These are phyloP conservation scores for Acidomyces sp. DNA, from an alignment of 495 filamentous ascomycete genomes.

Conservation along the genomic window DNA sequence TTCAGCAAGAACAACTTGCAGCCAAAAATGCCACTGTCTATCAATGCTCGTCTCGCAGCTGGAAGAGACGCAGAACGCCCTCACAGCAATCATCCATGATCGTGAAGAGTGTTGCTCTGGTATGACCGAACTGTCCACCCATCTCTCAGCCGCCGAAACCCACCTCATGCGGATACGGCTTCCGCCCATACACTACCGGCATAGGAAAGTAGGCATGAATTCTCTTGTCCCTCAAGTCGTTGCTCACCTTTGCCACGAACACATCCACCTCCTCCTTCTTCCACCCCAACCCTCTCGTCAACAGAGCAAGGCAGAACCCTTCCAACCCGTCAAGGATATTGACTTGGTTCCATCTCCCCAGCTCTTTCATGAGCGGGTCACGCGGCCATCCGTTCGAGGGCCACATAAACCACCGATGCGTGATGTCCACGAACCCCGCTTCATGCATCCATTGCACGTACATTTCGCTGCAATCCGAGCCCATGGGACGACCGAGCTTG, in stretches of 20 bases:
- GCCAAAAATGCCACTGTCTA: too few species aligned
- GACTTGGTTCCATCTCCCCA: slow-evolving; percentile 26
- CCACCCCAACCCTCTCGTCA: slow-evolving; percentile 22
- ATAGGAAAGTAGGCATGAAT: slow-evolving; percentile 31
- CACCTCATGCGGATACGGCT: slow-evolving; percentile 9
- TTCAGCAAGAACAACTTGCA: too few species aligned
- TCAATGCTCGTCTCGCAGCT: too few species aligned
- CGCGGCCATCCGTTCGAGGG: slow-evolving; percentile 23
- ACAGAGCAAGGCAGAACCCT: slow-evolving; percentile 22
- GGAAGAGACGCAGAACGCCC: too few species aligned
- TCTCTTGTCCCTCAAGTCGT: slow-evolving; percentile 16
- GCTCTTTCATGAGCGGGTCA: slow-evolving; percentile 21
- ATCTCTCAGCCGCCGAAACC: too few species aligned
- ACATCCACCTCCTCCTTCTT: slow-evolving; percentile 19
- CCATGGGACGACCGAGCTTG: slow-evolving; percentile 19
- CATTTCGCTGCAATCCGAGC: slow-evolving; percentile 7
- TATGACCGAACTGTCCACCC: too few species aligned
- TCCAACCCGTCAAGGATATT: slow-evolving; percentile 24
- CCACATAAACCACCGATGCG: slow-evolving; percentile 22
- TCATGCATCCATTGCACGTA: slow-evolving; percentile 18
- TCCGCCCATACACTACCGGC: slow-evolving; percentile 26
- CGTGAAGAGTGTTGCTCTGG: too few species aligned
- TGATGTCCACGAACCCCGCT: slow-evolving; percentile 24
- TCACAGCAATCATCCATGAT: too few species aligned
- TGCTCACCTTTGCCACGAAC: slow-evolving; percentile 13